Base-by-base conservation (phyloP, 2,329 filamentous ascomycete genomes). In the Myrmaecium sp. region DNA sequence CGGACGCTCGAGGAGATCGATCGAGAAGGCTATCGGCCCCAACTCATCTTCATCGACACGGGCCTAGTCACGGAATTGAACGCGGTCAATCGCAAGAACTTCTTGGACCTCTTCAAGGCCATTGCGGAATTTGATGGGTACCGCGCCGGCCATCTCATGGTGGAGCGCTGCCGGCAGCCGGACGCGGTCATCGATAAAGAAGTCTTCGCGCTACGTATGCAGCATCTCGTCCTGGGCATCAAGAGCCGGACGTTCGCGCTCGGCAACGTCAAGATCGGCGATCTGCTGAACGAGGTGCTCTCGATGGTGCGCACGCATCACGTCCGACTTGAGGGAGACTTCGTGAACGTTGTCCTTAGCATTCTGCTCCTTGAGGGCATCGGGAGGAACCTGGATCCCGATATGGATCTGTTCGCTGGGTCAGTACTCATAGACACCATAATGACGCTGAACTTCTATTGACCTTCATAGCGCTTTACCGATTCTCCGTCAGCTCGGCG, bases 71-170 rank as follows among this genome's bases (percentile, higher is more conserved):
- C 89, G 0, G 80, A 95, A 49, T 67, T 98, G 13, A 95, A 93
- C 45, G 70, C 69, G 5, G 71, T 62, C 4, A 98, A 98, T 45
- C 72, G 89, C 18, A 62, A 58, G 14, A 98, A 98, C 51, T 98
- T 98, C 50, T 62, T 98, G 4, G 89, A 91, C 41, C 70, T 98
- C 3, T 98, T 98, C 69, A 83, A 83, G 32, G 80, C 89, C 9
- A 73, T 98, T 13, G 89, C 89, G 10, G 86, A 94, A 43, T 98
- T 98, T 40, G 83, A 98, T 46, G 89, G 89, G 6, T 94, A 94
- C 57, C 84, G 81, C 46, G 84, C 86, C 4, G 89, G 89, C 0
- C 73, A 91, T 35, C 64, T 98, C 21, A 98, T 98, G 89, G 86
- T 91, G 32, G 81, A 93, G 50, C 74, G 89, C 23, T 95, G 84